phyloP scores from a whole-genome alignment of 495 filamentous ascomycete genomes.

The Clohesyomyces aquaticus region DNA sequence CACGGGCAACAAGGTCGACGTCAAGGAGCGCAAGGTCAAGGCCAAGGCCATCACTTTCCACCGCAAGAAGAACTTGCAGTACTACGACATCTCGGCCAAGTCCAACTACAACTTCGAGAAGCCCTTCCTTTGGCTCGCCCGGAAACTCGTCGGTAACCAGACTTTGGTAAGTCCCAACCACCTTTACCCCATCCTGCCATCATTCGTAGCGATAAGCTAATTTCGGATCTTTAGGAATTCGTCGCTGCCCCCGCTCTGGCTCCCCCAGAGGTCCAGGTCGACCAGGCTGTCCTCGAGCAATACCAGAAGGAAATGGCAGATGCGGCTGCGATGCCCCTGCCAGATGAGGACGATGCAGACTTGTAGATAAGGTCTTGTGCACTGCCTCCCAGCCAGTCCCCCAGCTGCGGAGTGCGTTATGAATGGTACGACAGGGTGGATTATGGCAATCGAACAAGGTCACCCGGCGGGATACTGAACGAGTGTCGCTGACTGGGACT shows the following conservation, averaged over 20 bases:
- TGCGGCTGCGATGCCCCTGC: constrained; percentile 82
- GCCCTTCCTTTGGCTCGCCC: constrained; percentile 99
- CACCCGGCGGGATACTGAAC: neutral
- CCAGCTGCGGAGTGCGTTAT: neutral
- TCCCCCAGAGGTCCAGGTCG: constrained; percentile 87
- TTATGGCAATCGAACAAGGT: neutral
- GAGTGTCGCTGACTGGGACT: neutral
- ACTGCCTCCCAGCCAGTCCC: neutral
- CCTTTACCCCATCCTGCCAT: too few species aligned
- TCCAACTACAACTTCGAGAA: constrained; percentile 99
- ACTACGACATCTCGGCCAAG: constrained; percentile 99
- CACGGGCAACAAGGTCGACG: constrained; percentile 99
- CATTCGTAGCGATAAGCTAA: constrained; percentile 29
- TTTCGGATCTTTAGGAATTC: constrained; percentile 72
- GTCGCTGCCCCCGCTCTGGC: constrained; percentile 93
- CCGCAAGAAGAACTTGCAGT: constrained; percentile 99
- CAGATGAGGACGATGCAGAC: constrained; percentile 91
- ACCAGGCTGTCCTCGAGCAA: constrained; percentile 75
- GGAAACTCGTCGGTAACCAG: constrained; percentile 96
- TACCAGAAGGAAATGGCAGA: constrained; percentile 88
- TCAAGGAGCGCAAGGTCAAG: constrained; percentile 99
- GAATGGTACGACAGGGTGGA: neutral
- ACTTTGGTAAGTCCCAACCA: constrained; percentile 65
- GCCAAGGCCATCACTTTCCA: constrained; percentile 99
- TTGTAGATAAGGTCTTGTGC: constrained; percentile 52